Evolutionary conservation across 2,329 filamentous ascomycete species (phyloP), one percentile per base, ranked within the genome.

Genomic region (Stachybotrys elegans): DNA sequence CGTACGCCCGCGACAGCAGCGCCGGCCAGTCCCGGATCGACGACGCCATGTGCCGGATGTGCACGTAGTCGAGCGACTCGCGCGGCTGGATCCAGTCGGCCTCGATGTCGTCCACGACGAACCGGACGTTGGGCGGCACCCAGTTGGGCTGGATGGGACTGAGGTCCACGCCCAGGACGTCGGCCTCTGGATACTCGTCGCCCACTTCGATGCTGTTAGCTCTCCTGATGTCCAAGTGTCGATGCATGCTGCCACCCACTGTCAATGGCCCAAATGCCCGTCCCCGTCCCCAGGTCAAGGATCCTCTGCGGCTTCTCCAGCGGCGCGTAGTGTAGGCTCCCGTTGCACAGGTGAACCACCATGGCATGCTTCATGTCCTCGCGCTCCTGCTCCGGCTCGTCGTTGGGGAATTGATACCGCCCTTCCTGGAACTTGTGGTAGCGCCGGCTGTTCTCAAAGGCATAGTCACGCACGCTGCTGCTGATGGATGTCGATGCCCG

Each of bases 31-130:
- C 72, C 2, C 67, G 60, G 49, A 84, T 74, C n/a, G 39, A 73
- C 71, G 17, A 81, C 82, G 3, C 70, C 65, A 55, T 84, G 66
- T 46, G 76, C 44, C 76, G 71, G 3, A 76, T 71, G 59, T 83
- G 81, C 45, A 85, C 72, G 47, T 76, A 75, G 59, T 84, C 79
- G 53, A 83, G 72, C 50, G 70, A 54, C 32, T 70, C 55, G 4
- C 60, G 53, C 16, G 55, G 47, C 48, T 49, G 57, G 0, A 75
- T 65, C 79, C 79, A 83, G 1, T 55, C 51, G 0, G 48, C 50
- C 2, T 57, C 45, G 19, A 52, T 54, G 36, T 69, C 63, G 11
- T 68, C 63, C 23, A 68, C 56, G 21, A 65, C 48, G 41, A 66
- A 65, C 22, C 52, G 37, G 13, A 56, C 47, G 43, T 65, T 65